Percentiles rank a stretch among this genome's conserved stretches.
phyloP scores from a whole-genome alignment of 495 filamentous ascomycete species.

The Aspergillus bertholletiae region DNA sequence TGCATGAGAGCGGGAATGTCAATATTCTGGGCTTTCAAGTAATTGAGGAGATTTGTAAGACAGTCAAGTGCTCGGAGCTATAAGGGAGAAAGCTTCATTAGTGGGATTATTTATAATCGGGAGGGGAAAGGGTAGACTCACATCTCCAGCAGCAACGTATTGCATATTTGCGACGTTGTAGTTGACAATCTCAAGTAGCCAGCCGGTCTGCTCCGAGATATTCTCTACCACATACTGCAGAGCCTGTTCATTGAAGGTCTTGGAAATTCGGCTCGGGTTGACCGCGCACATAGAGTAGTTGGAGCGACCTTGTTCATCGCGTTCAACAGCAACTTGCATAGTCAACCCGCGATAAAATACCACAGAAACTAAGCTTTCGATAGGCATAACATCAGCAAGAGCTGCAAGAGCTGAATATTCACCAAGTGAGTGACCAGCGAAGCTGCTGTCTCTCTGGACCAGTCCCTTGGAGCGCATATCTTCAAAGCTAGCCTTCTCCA shows the following conservation, averaged over 20 bases:
- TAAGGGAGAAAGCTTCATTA: slow-evolving; percentile 27
- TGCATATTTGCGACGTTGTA: slow-evolving; percentile 98
- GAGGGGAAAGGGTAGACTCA: slow-evolving; percentile 22
- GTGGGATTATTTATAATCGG: slow-evolving; percentile 1
- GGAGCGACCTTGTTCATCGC: slow-evolving; percentile 84
- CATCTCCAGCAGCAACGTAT: slow-evolving; percentile 94
- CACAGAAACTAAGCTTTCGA: slow-evolving; percentile 95
- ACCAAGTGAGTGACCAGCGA: slow-evolving; percentile 95
- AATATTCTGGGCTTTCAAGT: slow-evolving; percentile 90
- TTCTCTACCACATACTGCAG: slow-evolving; percentile 93
- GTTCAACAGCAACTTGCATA: slow-evolving; percentile 99
- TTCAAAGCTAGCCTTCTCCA: slow-evolving; percentile 99
- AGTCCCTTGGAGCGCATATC: slow-evolving; percentile 97
- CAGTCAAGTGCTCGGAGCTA: slow-evolving; percentile 88
- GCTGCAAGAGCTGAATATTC: slow-evolving; percentile 98
- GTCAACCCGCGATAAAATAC: slow-evolving; percentile 99
- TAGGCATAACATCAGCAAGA: slow-evolving; percentile 97
- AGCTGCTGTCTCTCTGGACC: slow-evolving; percentile 92
- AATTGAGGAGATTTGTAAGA: slow-evolving; percentile 88
- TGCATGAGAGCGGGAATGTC: slow-evolving; percentile 91
- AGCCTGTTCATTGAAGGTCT: slow-evolving; percentile 96
- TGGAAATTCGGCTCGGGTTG: slow-evolving; percentile 94
- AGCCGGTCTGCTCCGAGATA: slow-evolving; percentile 85
- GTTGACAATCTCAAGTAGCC: slow-evolving; percentile 98
- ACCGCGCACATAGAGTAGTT: slow-evolving; percentile 99